Conservation (phyloP, 768 basidiomycete species). For the Thelephora ganbajun region DNA sequence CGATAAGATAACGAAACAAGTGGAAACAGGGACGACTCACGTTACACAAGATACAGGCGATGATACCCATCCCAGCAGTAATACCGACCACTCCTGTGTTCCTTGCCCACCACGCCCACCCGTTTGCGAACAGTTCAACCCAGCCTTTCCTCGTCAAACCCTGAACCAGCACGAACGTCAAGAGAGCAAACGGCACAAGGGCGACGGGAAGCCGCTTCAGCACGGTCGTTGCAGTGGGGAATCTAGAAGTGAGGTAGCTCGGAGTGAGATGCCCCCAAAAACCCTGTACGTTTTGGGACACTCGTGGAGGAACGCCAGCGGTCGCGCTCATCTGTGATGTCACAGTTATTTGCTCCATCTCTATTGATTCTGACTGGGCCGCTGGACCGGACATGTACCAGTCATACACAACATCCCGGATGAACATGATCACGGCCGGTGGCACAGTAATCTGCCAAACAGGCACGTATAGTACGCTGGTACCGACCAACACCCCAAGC, state of each 20-base stretch:
- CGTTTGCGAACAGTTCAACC: slow-evolving; percentile 69
- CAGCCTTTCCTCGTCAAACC: slow-evolving; percentile 72
- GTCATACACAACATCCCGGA: slow-evolving; percentile 42
- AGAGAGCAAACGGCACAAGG: slow-evolving; percentile 84
- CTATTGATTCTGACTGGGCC: neutral
- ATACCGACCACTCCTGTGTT: slow-evolving; percentile 22
- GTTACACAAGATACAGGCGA: slow-evolving; percentile 68
- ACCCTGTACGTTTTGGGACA: neutral
- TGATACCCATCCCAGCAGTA: slow-evolving; percentile 41
- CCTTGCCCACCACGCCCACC: slow-evolving; percentile 38
- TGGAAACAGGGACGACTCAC: slow-evolving; percentile 13
- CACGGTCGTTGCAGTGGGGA: slow-evolving; percentile 61
- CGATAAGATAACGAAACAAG: neutral
- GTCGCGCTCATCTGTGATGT: neutral
- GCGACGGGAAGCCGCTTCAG: slow-evolving; percentile 62
- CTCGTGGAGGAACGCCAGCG: too few relatives aligned
- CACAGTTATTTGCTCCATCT: neutral
- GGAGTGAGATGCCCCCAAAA: slow-evolving; percentile 6
- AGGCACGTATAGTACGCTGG: slow-evolving; percentile 62
- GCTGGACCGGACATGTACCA: slow-evolving; percentile 6
- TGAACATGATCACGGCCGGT: slow-evolving; percentile 59
- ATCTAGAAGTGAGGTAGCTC: slow-evolving; percentile 18
- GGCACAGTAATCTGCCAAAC: slow-evolving; percentile 81
- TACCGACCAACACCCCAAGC: too few relatives aligned
- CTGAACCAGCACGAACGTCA: slow-evolving; percentile 90